A percentile compares a stretch with the other conserved stretches of the same genome.
phyloP scores from a whole-genome alignment of 1,139 yeast species.

The Diutina siamensis region DNA sequence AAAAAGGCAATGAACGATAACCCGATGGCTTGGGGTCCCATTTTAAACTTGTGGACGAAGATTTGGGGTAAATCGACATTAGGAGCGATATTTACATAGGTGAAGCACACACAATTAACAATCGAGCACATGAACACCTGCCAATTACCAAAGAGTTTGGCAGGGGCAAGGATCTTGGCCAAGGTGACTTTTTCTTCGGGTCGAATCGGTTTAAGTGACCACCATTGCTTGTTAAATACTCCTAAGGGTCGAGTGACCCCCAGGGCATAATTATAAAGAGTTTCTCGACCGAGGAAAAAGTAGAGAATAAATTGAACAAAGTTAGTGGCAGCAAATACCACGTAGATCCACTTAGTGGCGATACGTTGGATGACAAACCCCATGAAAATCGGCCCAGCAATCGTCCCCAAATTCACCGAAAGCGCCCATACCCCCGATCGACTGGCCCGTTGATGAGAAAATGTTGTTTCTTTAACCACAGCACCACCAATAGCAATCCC shows the following conservation, averaged over 20 bases:
- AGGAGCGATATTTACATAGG: conserved; percentile 4
- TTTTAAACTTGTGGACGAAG: neutral
- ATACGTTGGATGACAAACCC: conserved; percentile 2
- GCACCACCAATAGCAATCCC: conserved; percentile 3
- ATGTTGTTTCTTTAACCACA: conserved; percentile 4
- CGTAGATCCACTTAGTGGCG: conserved; percentile 4
- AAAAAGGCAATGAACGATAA: conserved; percentile 3
- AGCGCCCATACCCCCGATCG: conserved; percentile 4
- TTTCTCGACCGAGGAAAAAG: neutral
- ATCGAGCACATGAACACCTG: neutral
- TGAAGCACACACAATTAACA: conserved; percentile 2
- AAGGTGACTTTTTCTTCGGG: neutral
- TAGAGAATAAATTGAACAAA: neutral
- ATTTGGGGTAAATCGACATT: conserved; percentile 4
- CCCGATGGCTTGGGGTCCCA: conserved; percentile 4
- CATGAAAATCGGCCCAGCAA: conserved; percentile 6
- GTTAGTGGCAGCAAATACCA: conserved; percentile 2
- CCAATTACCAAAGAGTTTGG: conserved; percentile 1
- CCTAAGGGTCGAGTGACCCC: neutral
- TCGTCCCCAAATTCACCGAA: conserved; percentile 3
- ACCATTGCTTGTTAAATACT: neutral
- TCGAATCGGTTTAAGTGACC: neutral
- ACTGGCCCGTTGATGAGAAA: conserved; percentile 1
- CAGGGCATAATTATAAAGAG: neutral
- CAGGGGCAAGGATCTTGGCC: neutral